Evolutionary conservation across 306 rosid genomes (phyloP), one percentile per base, ranked within the genome.

Genomic region (Quercus robur): DNA sequence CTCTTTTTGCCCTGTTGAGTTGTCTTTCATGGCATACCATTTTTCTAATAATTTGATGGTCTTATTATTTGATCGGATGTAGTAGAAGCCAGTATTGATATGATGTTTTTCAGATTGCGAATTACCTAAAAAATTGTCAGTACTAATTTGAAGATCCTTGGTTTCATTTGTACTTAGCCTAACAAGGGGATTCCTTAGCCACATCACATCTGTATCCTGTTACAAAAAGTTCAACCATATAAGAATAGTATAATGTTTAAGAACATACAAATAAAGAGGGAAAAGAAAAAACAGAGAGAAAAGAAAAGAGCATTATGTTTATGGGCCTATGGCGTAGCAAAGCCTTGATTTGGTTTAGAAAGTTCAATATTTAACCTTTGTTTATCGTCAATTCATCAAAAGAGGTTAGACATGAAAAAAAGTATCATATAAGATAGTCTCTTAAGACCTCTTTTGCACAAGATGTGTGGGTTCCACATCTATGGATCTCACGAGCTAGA

Each of bases 11-110:
- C 93, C 90, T 0, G 86, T 84, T 38, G 97, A 54, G 25, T 77
- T 85, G 78, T 91, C 90, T 52, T 87, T 94, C 75, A 64, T 46
- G 9, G 70, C 52, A 49, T 94, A 93, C 97, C 99, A 94, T 44
- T 52, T 75, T 18, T 92, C 89, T 44, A 92, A 87, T 38, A 92
- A 75, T 0, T 89, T 75, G 0, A 94, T 82, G 61, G 97, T 92
- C 57, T 75, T 94, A 77, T 88, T 88, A 78, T 91, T 94, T 0
- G 97, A 92, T 26, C 86, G 84, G 12, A 85, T 80, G 58, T 70
- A 88, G 84, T 88, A 94, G 66, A 92, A 92, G 20, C 97, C 98
- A 0, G 97, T 92, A 89, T 94, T 94, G 80, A 94, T 90, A 0
- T 1, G 25, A 8, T 91, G 77, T 0, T 21, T 55, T 52, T 80